A percentile compares a stretch with the other conserved stretches of the same genome.
These are phyloP conservation scores for Huntiella moniliformis DNA, from an alignment of 2,329 filamentous ascomycete species.

Conservation along the genomic window DNA sequence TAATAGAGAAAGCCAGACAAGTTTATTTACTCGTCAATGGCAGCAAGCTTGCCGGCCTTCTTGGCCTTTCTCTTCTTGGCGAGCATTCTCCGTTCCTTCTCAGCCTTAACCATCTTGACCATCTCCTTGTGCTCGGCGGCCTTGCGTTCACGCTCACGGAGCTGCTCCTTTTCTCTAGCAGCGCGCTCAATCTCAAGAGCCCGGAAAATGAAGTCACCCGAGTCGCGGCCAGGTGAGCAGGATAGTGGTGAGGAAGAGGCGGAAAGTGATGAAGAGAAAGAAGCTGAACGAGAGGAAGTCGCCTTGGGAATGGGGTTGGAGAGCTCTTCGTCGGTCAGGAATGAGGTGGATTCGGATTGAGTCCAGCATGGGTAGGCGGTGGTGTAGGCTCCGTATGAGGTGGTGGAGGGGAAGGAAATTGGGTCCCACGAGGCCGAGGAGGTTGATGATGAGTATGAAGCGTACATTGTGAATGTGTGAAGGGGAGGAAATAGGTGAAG, in stretches of 20 bases:
- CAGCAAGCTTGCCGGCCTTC: conserved; percentile 30
- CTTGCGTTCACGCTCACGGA: conserved; percentile 23
- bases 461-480: conserved; percentile 24
- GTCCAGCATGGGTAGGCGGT: conserved; percentile 41
- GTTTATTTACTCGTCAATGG: conserved; percentile 29
- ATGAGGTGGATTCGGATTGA: conserved; percentile 26
- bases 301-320: conserved; percentile 1
- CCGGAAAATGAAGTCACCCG: too few species aligned
- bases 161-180: conserved; percentile 17
- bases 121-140: conserved; percentile 34
- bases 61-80: conserved; percentile 21
- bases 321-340: conserved; percentile 15
- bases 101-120: conserved; percentile 28
- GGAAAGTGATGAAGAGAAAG: conserved; percentile 3
- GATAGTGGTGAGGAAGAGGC: conserved; percentile 2
- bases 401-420: conserved; percentile 28
- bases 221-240: neutral
- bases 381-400: conserved; percentile 24
- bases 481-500: neutral
- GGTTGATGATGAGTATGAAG: conserved; percentile 31
- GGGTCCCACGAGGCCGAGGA: conserved; percentile 27
- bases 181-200: conserved; percentile 9
- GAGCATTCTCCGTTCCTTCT: conserved; percentile 36
- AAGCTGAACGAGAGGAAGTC: neutral
- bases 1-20: neutral